Base-by-base conservation (phyloP, 2,329 filamentous ascomycete genomes). In the Cladophialophora yegresii region DNA sequence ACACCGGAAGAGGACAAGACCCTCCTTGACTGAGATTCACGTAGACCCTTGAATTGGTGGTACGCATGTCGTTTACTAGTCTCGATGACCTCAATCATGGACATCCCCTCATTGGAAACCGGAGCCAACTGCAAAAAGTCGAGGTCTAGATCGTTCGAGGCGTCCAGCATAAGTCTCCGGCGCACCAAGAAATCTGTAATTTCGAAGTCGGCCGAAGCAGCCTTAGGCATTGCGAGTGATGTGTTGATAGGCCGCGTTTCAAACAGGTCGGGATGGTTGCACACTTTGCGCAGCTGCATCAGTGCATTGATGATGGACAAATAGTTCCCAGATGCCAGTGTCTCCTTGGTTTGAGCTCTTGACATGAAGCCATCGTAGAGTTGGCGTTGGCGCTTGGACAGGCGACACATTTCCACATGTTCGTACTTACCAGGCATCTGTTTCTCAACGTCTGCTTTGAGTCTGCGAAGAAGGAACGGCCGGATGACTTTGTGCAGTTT, bases 341-440 rank as follows among this genome's bases (percentile, higher is more conserved):
- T 97, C 65, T 92, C 89, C 68, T 92, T 88, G 0, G 95, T 98
- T 72, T 96, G 92, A 3, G 89, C 89, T 62, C 93, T 88, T 36
- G 91, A 92, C 79, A 99, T 87, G 77, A 98, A 99, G 1, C 93
- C 93, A 77, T 99, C 95, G 73, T 99, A 99, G 8, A 99, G 81
- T 77, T 96, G 95, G 50, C 95, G 87, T 75, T 99, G 95, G 26
- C 95, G 88, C 76, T 98, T 97, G 6, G 93, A 98, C 4, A 99
- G 82, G 51, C 93, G 90, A 76, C 95, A 99, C 73, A 96, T 93
- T 69, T 98, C 91, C 22, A 99, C 92, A 73, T 97, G 93, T 76
- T 99, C 96, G 73, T 96, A 96, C 76, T 99, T 99, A 66, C 87
- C 93, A 0, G 96, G 95, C 91, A 99, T 96, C 75, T 99, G 95